Percentiles rank a stretch among this genome's conserved stretches.
These are phyloP conservation scores for Epichloe baconii DNA, from an alignment of 2,329 filamentous ascomycete genomes.

Conservation along the genomic window DNA sequence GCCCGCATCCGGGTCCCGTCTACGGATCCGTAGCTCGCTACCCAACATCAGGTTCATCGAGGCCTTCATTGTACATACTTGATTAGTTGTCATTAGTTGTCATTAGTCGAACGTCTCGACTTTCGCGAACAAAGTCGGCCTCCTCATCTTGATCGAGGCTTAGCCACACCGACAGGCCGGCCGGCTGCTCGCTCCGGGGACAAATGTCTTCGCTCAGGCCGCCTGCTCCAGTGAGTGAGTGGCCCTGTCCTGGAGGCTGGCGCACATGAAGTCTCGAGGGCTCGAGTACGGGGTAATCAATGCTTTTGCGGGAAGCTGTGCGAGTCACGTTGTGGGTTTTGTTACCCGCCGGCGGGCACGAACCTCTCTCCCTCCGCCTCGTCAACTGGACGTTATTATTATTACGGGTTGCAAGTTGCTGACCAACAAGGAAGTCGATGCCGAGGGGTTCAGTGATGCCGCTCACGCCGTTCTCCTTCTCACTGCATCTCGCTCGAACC, in stretches of 20 bases:
- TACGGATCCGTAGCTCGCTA: too few relatives aligned
- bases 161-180: not conserved
- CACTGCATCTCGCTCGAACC: not conserved
- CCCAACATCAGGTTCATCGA: too few relatives aligned
- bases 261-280: not conserved
- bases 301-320: not conserved
- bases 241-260: not conserved
- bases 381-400: not conserved
- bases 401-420: not conserved
- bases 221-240: not conserved
- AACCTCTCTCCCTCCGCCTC: not conserved
- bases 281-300: not conserved
- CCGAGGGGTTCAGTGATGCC: not conserved
- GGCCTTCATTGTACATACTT: too few relatives aligned
- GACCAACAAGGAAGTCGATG: not conserved
- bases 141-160: not conserved
- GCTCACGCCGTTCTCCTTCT: not conserved
- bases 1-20: too few relatives aligned
- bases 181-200: not conserved
- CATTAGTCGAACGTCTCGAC: too few relatives aligned
- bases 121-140: not conserved
- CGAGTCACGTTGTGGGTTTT: conserved; percentile 1
- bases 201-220: conserved; percentile 1
- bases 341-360: not conserved
- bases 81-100: too few relatives aligned